These are phyloP conservation scores for Flaveria trinervia DNA, from an alignment of 129 eudicot species.

Conservation along the genomic window DNA sequence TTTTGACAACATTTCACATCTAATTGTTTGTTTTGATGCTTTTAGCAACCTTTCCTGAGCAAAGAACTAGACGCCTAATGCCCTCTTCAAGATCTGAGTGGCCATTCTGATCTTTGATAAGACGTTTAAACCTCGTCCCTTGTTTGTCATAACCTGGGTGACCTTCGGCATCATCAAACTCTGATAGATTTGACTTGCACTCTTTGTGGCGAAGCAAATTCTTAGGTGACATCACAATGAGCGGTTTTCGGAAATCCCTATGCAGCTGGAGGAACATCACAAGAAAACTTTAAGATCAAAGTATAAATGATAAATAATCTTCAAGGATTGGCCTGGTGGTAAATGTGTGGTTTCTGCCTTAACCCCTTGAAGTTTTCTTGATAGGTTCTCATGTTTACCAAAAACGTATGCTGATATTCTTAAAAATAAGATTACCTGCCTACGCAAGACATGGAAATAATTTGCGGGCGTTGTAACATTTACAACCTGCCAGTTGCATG, in stretches of 20 bases:
- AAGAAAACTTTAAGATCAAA: conserved; percentile 9
- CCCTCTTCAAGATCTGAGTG: conserved; percentile 90
- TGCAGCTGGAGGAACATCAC: conserved; percentile 53
- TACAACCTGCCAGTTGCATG: conserved; percentile 98
- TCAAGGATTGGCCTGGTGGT: background rate
- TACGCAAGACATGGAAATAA: conserved; percentile 93
- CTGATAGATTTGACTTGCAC: conserved; percentile 89
- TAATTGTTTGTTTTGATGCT: background rate
- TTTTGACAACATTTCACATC: background rate
- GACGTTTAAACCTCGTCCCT: conserved; percentile 95
- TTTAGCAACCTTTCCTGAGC: conserved; percentile 87
- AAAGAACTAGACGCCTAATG: conserved; percentile 82
- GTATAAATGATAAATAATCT: background rate
- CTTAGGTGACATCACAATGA: conserved; percentile 95
- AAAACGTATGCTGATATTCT: background rate
- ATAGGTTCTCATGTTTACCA: background rate
- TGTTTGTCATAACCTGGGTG: conserved; percentile 94
- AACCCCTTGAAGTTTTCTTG: background rate
- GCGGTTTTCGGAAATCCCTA: conserved; percentile 96
- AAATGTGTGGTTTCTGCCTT: background rate
- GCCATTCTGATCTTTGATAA: conserved; percentile 83
- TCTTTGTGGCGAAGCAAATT: conserved; percentile 94
- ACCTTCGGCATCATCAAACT: conserved; percentile 92
- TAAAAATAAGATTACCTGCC: conserved; percentile 59
- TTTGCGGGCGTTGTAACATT: conserved; percentile 96